These are phyloP conservation scores for Blumeriella jaapii DNA, from an alignment of 2,329 filamentous ascomycete species.

Conservation along the genomic window DNA sequence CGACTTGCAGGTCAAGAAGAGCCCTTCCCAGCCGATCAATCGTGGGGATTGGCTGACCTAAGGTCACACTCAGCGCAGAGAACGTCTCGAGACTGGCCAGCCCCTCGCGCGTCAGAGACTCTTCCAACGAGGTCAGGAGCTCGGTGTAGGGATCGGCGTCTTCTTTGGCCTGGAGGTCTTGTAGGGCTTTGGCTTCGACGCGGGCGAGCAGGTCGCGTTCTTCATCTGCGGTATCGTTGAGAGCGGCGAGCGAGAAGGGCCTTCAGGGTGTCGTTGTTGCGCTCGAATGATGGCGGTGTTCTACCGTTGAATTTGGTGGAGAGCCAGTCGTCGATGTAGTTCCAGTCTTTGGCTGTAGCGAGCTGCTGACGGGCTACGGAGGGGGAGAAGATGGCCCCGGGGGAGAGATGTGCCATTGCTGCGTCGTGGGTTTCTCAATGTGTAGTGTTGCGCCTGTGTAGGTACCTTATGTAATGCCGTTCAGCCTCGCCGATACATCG, in stretches of 20 bases:
- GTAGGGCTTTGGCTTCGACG: constrained; percentile 48
- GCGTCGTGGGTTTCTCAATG: neutral
- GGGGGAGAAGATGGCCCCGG: constrained; percentile 53
- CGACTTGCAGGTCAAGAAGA: constrained; percentile 45
- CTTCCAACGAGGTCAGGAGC: constrained; percentile 42
- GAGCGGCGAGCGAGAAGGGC: constrained; percentile 60
- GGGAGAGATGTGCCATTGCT: constrained; percentile 28
- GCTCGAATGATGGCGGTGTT: constrained; percentile 63
- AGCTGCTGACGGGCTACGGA: constrained; percentile 63
- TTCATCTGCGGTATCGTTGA: constrained; percentile 71
- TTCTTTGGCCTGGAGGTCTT: constrained; percentile 36
- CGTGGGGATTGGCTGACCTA: constrained; percentile 31
- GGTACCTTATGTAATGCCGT: neutral
- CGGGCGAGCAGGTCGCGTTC: constrained; percentile 46
- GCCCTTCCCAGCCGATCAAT: constrained; percentile 37
- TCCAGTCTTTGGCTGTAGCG: constrained; percentile 83
- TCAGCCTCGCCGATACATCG: neutral
- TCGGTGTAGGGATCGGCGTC: constrained; percentile 27
- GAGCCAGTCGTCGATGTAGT: constrained; percentile 77
- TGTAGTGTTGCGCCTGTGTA: neutral
- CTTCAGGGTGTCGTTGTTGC: constrained; percentile 73
- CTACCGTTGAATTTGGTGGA: constrained; percentile 54
- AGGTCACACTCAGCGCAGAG: constrained; percentile 38
- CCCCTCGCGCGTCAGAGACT: constrained; percentile 44
- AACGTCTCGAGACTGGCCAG: constrained; percentile 44